These are phyloP conservation scores for Backusella parvicylindrica DNA, from an alignment of 192 early-diverging fungal genomes.

Conservation along the genomic window DNA sequence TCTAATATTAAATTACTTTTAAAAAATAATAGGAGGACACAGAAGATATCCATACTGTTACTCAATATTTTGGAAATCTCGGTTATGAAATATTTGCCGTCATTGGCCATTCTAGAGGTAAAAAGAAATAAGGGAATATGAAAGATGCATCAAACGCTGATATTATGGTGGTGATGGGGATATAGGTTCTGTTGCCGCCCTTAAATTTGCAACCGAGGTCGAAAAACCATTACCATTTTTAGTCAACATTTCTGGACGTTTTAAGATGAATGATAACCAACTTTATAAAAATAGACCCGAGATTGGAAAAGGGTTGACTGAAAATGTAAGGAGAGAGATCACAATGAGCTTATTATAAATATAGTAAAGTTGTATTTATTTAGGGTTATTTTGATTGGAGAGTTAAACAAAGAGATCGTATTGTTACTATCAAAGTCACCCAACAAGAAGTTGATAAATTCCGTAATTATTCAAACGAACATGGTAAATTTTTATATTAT, in stretches of 20 bases:
- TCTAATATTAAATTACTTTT: not conserved
- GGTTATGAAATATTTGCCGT: conserved; percentile 32
- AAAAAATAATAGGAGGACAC: conserved; percentile 19
- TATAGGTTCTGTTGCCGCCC: conserved; percentile 23
- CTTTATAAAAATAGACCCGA: conserved; percentile 14
- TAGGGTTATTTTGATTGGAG: conserved; percentile 31
- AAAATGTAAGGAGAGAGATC: not conserved
- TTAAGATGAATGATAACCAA: conserved; percentile 27
- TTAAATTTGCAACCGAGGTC: conserved; percentile 29
- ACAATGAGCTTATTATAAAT: not conserved
- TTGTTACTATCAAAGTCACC: conserved; percentile 16
- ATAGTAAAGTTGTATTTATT: not conserved
- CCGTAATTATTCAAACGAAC: conserved; percentile 22
- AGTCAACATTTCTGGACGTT: conserved; percentile 31
- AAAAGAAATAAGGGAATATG: not conserved
- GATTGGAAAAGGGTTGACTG: conserved; percentile 5
- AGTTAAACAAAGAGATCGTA: conserved; percentile 15
- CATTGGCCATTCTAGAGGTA: conserved; percentile 39
- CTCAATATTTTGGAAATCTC: conserved; percentile 22
- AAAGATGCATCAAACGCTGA: not conserved
- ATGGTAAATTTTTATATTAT: conserved; percentile 15
- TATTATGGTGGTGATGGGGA: not conserved
- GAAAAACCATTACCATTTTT: conserved; percentile 22
- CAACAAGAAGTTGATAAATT: conserved; percentile 25
- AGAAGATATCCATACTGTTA: conserved; percentile 25